Evolutionary conservation across 805 yeast species (phyloP).

Genomic region (Saccharomycopsis vini): DNA sequence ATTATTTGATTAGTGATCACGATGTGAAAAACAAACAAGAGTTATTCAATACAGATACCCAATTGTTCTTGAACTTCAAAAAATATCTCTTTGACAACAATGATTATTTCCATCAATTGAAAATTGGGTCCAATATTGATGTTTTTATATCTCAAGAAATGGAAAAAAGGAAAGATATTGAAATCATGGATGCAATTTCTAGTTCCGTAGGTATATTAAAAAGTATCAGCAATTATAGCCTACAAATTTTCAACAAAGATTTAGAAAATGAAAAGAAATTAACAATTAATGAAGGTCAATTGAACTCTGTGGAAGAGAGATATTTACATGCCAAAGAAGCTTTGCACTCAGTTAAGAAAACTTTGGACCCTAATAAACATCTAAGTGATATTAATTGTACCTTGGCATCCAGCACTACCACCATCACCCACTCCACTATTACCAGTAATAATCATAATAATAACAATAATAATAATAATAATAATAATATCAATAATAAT

Average conservation of each 20-base stretch:
- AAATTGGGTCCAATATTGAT: slow-evolving; percentile 9
- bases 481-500: slow-evolving; percentile 1
- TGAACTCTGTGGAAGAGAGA: too few species aligned
- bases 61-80: slow-evolving; percentile 14
- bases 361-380: too few species aligned
- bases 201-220: slow-evolving; percentile 9
- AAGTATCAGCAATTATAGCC: slow-evolving; percentile 17
- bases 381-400: too few species aligned
- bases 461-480: not conserved
- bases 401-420: not conserved
- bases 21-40: slow-evolving; percentile 30
- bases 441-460: not conserved
- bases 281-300: not conserved
- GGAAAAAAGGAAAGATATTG: too few species aligned
- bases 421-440: not conserved
- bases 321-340: too few species aligned
- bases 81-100: slow-evolving; percentile 15
- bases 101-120: slow-evolving; percentile 18
- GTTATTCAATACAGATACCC: not conserved
- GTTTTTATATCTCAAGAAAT: not conserved
- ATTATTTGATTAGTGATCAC: slow-evolving; percentile 43
- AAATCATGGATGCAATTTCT: not conserved
- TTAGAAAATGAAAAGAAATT: slow-evolving; percentile 2
- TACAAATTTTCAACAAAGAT: slow-evolving; percentile 10
- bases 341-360: too few species aligned